Evolutionary conservation across 1,139 yeast genomes (phyloP), one percentile per base, ranked within the genome.

Genomic region (Kodamaea sp.): DNA sequence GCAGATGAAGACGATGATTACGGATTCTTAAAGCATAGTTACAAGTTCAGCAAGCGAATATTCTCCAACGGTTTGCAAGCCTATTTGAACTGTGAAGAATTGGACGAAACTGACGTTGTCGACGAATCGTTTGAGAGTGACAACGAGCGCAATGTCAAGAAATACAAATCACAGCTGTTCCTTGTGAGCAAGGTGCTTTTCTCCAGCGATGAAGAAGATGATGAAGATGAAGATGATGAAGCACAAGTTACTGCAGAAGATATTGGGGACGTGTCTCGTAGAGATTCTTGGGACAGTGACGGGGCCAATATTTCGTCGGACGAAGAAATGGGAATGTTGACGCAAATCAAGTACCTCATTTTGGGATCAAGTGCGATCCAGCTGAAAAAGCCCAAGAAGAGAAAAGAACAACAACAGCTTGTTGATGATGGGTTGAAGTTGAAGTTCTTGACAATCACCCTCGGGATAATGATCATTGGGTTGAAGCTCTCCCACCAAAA

Each of bases 391-490:
- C 26, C 36, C 24, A 37, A 35, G 23, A 46, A 35, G 32, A 50
- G 44, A 39, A 48, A 36, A 27, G 44, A 45, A 26, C 50, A 46
- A 49, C 59, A 43, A 41, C 43, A 53, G 27, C 50, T 63, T 27
- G 69, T 63, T 21, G 76, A 70, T 39, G 76, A 70, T 46, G 55
- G 60, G 18, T 55, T 70, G 42, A 68, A 64, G 50, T 63, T 66
- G 45, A 71, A 69, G 49, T 70, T 70, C 40, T 53, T 70, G 31
- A 63, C 73, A 24, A 63, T 70, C 30, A 72, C 73, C 6, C 51
- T 70, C 30, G 76, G 75, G 19, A 70, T 70, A 6, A 55, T 66
- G 42, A 65, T 70, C 25, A 54, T 70, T 32, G 75, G 73, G 2
- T 52, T 69, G 32, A 58, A 66, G 42, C 61, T 70, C 41, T 64